Percentiles rank a stretch among this genome's conserved stretches.
phyloP scores from a whole-genome alignment of 306 rosid genomes.

The Neltuma alba region DNA sequence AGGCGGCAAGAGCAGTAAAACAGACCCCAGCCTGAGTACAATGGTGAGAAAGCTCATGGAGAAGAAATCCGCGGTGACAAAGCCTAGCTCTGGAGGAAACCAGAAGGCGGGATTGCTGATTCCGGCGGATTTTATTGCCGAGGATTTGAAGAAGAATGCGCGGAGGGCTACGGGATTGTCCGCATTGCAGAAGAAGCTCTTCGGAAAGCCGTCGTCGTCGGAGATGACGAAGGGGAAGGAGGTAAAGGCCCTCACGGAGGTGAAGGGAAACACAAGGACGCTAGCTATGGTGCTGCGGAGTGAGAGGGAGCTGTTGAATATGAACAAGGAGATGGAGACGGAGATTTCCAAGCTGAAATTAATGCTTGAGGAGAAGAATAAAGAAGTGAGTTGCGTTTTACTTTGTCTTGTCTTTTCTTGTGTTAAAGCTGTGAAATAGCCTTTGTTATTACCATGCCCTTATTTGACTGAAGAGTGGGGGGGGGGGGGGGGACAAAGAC shows the following conservation, averaged over 20 bases:
- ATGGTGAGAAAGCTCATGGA: slow-evolving; percentile 83
- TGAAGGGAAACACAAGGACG: slow-evolving; percentile 84
- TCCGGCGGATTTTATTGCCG: slow-evolving; percentile 66
- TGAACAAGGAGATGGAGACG: slow-evolving; percentile 67
- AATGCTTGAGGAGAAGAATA: slow-evolving; percentile 65
- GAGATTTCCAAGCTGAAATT: slow-evolving; percentile 64
- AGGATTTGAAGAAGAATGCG: slow-evolving; percentile 72
- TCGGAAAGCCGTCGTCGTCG: slow-evolving; percentile 56
- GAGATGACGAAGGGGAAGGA: slow-evolving; percentile 60
- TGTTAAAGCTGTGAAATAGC: neutral
- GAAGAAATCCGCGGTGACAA: slow-evolving; percentile 42
- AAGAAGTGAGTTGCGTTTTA: slow-evolving; percentile 56
- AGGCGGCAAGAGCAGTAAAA: slow-evolving; percentile 34
- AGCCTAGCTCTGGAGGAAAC: slow-evolving; percentile 42
- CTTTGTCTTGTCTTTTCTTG: neutral
- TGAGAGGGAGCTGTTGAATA: slow-evolving; percentile 84
- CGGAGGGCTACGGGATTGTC: slow-evolving; percentile 62
- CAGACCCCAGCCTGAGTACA: slow-evolving; percentile 65
- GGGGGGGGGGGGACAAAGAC: no score
- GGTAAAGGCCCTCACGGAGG: slow-evolving; percentile 91
- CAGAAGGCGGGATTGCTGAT: slow-evolving; percentile 51
- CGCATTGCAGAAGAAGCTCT: slow-evolving; percentile 70
- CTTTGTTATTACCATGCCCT: no score
- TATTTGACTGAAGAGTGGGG: no score
- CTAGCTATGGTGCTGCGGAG: slow-evolving; percentile 92